A percentile compares a stretch with the other conserved stretches of the same genome.
These are phyloP conservation scores for Cardiospermum halicacabum DNA, from an alignment of 345 rosid species.

Conservation along the genomic window DNA sequence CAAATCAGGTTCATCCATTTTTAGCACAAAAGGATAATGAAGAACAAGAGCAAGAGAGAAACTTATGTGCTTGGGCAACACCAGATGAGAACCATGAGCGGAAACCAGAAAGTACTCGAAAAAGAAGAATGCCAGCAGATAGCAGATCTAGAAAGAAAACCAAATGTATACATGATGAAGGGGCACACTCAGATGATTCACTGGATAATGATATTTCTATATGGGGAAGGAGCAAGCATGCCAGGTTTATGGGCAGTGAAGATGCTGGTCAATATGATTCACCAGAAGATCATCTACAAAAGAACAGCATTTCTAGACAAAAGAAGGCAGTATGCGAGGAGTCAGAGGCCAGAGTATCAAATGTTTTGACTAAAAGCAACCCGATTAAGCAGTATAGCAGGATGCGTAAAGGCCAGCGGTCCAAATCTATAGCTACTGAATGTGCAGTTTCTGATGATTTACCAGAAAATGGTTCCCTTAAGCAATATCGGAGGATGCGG, in stretches of 20 bases:
- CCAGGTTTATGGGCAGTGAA: constrained; percentile 38
- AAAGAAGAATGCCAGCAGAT: constrained; percentile 53
- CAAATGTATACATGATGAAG: constrained; percentile 34
- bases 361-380: constrained; percentile 27
- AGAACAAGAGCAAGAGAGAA: constrained; percentile 54
- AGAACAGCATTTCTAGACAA: constrained; percentile 14
- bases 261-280: constrained; percentile 36
- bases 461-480: constrained; percentile 27
- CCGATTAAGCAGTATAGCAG: constrained; percentile 22
- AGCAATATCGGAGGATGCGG: constrained; percentile 24
- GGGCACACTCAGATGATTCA: constrained; percentile 53
- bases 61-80: constrained; percentile 26
- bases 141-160: constrained; percentile 42
- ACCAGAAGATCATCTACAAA: constrained; percentile 35
- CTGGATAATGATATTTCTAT: constrained; percentile 37
- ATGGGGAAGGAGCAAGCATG: constrained; percentile 37
- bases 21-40: constrained; percentile 47
- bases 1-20: constrained; percentile 90
- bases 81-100: constrained; percentile 47
- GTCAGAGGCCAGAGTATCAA: constrained; percentile 26
- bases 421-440: constrained; percentile 34
- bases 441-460: constrained; percentile 51
- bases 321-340: constrained; percentile 27
- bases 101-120: constrained; percentile 31
- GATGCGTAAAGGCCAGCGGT: constrained; percentile 25